phyloP scores from a whole-genome alignment of 371 early-diverging fungal genomes.

The Mucor indicus region DNA sequence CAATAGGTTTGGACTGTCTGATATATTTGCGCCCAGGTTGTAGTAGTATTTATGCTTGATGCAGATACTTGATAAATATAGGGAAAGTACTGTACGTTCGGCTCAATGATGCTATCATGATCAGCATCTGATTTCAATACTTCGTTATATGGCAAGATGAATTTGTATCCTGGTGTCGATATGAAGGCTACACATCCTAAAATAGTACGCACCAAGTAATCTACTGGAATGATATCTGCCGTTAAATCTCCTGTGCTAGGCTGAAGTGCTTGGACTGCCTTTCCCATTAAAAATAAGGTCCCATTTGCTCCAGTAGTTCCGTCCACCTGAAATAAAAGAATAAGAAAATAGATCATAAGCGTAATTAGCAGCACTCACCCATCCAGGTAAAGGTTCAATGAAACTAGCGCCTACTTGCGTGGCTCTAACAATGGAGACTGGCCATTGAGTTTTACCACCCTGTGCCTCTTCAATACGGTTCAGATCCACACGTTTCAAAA shows the following conservation, averaged over 20 bases:
- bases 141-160: slow-evolving; percentile 45
- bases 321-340: slow-evolving; percentile 36
- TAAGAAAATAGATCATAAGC: too few species aligned
- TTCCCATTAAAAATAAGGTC: slow-evolving; percentile 33
- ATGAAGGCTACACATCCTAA: slow-evolving; percentile 32
- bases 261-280: slow-evolving; percentile 35
- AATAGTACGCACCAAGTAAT: slow-evolving; percentile 36
- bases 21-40: slow-evolving; percentile 37
- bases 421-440: slow-evolving; percentile 59
- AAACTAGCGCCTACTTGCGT: slow-evolving; percentile 57
- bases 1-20: slow-evolving; percentile 38
- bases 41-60: slow-evolving; percentile 4
- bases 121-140: slow-evolving; percentile 21
- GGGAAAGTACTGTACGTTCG: slow-evolving; percentile 33
- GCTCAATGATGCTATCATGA: slow-evolving; percentile 22
- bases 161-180: slow-evolving; percentile 30
- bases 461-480: slow-evolving; percentile 51
- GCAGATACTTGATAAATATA: slow-evolving; percentile 42
- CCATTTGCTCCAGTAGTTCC: slow-evolving; percentile 58
- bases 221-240: slow-evolving; percentile 59
- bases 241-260: slow-evolving; percentile 28
- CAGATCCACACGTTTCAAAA: slow-evolving; percentile 51
- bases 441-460: slow-evolving; percentile 48
- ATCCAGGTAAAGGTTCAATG: slow-evolving; percentile 58
- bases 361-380: too few species aligned